Evolutionary conservation across 108 stramenopile species (phyloP), one percentile per base, ranked within the genome.

Genomic region (Conticribra weissflogii): DNA sequence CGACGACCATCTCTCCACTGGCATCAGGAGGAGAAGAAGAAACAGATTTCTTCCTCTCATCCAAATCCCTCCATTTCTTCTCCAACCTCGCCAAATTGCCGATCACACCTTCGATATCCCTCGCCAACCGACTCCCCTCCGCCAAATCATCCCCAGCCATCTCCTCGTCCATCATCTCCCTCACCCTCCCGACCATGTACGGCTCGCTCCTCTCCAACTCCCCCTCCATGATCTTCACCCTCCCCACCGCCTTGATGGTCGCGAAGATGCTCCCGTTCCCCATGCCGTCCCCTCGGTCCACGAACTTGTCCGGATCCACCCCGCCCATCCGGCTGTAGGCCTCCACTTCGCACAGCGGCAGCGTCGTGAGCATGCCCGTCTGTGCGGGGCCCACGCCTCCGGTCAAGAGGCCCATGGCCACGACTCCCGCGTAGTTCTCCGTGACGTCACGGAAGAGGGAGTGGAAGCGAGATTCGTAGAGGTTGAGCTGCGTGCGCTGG

Each of bases 331-430:
- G 23, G 1, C 29, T 85, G 64, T 76, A 93, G 7, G 86, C 83
- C 72, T 93, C 92, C 29, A 93, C 79, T 67, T 93, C 89, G 59
- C 88, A 93, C 9, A 93, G 30, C 15, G 92, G 89, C 59, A 93
- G 60, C 0, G 84, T 79, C 25, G 89, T 85, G 36, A 93, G 77
- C 74, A 93, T 88, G 3, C 92, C 89, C 12, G 54, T 58, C 0
- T n/a, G n/a, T n/a, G n/a, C n/a, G n/a, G n/a, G n/a, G n/a, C n/a
- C n/a, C n/a, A n/a, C n/a, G n/a, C n/a, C n/a, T n/a, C 80, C 71
- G 15, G 82, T 82, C 4, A 90, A 41, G 0, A 88, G 44, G 59
- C 92, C 92, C 92, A 93, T 90, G 18, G 83, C 92, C 1, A 93
- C 83, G 23, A 93, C 81, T 0, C 87, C 86, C 22, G 68, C 65